Percentiles rank a stretch among this genome's conserved stretches.
These are phyloP conservation scores for Dactylonectria estremocensis DNA, from an alignment of 2,329 filamentous ascomycete genomes.

Conservation along the genomic window DNA sequence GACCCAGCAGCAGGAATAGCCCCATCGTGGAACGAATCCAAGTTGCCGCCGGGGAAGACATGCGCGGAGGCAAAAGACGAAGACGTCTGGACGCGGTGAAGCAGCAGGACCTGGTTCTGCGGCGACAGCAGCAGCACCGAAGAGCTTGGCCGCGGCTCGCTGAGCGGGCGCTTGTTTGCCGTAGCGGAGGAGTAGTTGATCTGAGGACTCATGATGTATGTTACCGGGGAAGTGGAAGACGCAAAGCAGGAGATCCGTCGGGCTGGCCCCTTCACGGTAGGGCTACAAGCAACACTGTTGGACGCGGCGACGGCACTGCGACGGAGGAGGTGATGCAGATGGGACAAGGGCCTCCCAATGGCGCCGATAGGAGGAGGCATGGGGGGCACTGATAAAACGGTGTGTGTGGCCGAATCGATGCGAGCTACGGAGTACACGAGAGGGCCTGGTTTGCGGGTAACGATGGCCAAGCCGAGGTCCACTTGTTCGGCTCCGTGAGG, in stretches of 20 bases:
- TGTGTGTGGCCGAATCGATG: constrained; percentile 24
- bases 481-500: constrained; percentile 28
- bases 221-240: background rate
- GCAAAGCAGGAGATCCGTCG: constrained; percentile 2
- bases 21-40: constrained; percentile 85
- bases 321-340: constrained; percentile 20
- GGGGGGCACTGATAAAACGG: background rate
- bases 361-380: constrained; percentile 37
- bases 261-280: background rate
- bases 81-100: constrained; percentile 88
- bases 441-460: constrained; percentile 12
- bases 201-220: constrained; percentile 36
- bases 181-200: constrained; percentile 31
- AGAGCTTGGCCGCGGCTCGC: constrained; percentile 75
- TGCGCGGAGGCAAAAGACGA: constrained; percentile 91
- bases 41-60: constrained; percentile 93
- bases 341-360: constrained; percentile 33
- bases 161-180: constrained; percentile 45
- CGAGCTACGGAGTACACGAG: constrained; percentile 29
- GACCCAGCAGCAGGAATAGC: constrained; percentile 61
- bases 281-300: constrained; percentile 23
- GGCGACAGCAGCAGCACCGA: constrained; percentile 91
- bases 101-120: constrained; percentile 87
- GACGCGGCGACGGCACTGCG: constrained; percentile 8
- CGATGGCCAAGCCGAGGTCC: constrained; percentile 43